Percentiles rank a stretch among this genome's conserved stretches.
phyloP scores from a whole-genome alignment of 2,329 filamentous ascomycete genomes.

The Botryotinia calthae region DNA sequence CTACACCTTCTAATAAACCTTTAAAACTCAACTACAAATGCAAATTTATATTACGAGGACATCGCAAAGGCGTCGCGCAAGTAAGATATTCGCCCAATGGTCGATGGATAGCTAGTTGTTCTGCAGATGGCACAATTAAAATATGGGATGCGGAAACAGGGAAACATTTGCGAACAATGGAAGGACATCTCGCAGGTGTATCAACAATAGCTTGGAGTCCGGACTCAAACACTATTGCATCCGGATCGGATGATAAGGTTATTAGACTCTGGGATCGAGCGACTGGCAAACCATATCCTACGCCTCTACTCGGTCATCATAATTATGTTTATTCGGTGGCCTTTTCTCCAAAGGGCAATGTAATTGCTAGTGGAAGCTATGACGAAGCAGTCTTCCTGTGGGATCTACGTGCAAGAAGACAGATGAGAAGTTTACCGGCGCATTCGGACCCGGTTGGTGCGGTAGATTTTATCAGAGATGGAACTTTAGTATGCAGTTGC shows the following conservation, averaged over 20 bases:
- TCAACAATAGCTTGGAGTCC: slow-evolving; percentile 94
- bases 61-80: slow-evolving; percentile 75
- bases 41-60: slow-evolving; percentile 70
- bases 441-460: slow-evolving; percentile 93
- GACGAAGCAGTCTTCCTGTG: slow-evolving; percentile 96
- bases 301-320: slow-evolving; percentile 77
- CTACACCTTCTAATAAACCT: slow-evolving; percentile 29
- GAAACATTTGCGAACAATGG: slow-evolving; percentile 78
- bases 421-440: slow-evolving; percentile 89
- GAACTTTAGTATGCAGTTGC: slow-evolving; percentile 87
- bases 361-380: slow-evolving; percentile 91
- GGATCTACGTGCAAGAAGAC: slow-evolving; percentile 83
- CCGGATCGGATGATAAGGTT: slow-evolving; percentile 92
- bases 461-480: slow-evolving; percentile 89
- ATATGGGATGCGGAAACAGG: slow-evolving; percentile 84
- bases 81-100: slow-evolving; percentile 92
- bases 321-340: slow-evolving; percentile 94
- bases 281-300: slow-evolving; percentile 53
- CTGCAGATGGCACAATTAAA: slow-evolving; percentile 85
- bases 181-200: slow-evolving; percentile 90
- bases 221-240: slow-evolving; percentile 81
- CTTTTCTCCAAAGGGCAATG: slow-evolving; percentile 97
- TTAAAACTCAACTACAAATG: slow-evolving; percentile 46
- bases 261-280: slow-evolving; percentile 87
- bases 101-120: slow-evolving; percentile 83